Conservation (phyloP, 108 stramenopile species). For the Nitzschia sp. region DNA sequence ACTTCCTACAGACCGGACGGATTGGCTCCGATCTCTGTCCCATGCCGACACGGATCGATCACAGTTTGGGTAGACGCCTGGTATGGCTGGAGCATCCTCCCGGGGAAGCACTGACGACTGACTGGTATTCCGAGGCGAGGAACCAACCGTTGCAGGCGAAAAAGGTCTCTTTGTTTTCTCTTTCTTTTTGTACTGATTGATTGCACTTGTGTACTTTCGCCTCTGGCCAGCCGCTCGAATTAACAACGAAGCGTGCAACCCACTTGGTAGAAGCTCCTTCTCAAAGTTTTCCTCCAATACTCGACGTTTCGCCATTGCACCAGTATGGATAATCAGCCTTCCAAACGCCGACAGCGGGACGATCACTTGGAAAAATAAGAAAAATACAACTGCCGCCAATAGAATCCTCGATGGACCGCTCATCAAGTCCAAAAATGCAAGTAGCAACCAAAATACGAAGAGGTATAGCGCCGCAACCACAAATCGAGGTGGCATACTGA, state of each 20-base stretch:
- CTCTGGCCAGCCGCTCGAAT: slow-evolving; percentile 37
- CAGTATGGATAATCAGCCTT: slow-evolving; percentile 50
- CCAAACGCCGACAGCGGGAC: slow-evolving; percentile 48
- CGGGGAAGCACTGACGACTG: background rate
- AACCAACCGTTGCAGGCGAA: background rate
- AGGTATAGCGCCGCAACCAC: slow-evolving; percentile 39
- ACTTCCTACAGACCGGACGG: background rate
- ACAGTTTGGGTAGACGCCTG: too few relatives aligned
- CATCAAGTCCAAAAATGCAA: slow-evolving; percentile 37
- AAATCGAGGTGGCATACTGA: slow-evolving; percentile 38
- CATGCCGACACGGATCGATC: background rate
- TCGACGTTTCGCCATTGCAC: slow-evolving; percentile 47
- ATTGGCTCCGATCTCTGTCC: background rate
- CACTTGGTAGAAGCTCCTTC: slow-evolving; percentile 43
- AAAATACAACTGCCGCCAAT: slow-evolving; percentile 10
- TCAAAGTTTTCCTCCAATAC: slow-evolving; percentile 46
- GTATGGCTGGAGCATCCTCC: background rate
- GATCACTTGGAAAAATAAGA: slow-evolving; percentile 42
- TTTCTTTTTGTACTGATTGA: slow-evolving; percentile 22
- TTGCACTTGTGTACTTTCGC: slow-evolving; percentile 15
- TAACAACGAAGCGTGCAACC: slow-evolving; percentile 40
- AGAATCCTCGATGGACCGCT: slow-evolving; percentile 2
- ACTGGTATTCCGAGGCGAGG: background rate
- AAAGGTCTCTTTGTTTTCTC: background rate
- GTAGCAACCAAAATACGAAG: slow-evolving; percentile 44